Conservation (phyloP, 1,139 yeast species). For the Komagataea norvegica region DNA sequence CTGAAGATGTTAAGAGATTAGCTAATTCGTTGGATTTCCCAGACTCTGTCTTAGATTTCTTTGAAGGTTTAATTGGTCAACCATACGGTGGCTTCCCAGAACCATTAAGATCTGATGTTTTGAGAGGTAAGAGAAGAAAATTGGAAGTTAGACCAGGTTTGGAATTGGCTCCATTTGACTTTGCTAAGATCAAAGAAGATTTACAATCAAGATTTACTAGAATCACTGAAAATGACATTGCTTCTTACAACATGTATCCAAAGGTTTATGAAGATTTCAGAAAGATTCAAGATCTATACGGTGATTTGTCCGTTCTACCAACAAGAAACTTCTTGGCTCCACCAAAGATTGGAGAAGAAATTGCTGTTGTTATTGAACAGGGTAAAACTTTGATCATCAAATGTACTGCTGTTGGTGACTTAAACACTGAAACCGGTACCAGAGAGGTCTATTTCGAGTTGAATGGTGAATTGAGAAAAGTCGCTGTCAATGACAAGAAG, state of each 20-base stretch:
- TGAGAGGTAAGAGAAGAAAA: conserved; percentile 86
- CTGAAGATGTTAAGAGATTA: conserved; percentile 80
- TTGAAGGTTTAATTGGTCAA: conserved; percentile 98
- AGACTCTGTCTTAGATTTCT: conserved; percentile 93
- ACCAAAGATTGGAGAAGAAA: conserved; percentile 82
- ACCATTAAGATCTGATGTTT: conserved; percentile 87
- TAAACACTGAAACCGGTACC: conserved; percentile 77
- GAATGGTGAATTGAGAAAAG: conserved; percentile 97
- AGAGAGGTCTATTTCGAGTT: conserved; percentile 97
- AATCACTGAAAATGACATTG: conserved; percentile 82
- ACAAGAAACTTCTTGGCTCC: conserved; percentile 87
- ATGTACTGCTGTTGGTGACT: conserved; percentile 89
- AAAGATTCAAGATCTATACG: conserved; percentile 69
- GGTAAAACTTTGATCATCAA: conserved; percentile 92
- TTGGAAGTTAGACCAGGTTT: conserved; percentile 89
- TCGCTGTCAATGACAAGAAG: conserved; percentile 81
- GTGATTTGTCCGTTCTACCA: conserved; percentile 91
- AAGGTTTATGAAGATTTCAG: conserved; percentile 89
- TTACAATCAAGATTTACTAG: conserved; percentile 59
- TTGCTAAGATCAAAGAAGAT: conserved; percentile 65
- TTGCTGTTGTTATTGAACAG: conserved; percentile 83
- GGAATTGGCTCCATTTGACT: conserved; percentile 76
- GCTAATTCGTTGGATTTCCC: conserved; percentile 96
- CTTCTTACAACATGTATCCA: conserved; percentile 96
- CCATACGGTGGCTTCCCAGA: conserved; percentile 99